A percentile compares a stretch with the other conserved stretches of the same genome.
These are phyloP conservation scores for Porcisia hertigi DNA, from an alignment of 208 protist genomes.

Conservation along the genomic window DNA sequence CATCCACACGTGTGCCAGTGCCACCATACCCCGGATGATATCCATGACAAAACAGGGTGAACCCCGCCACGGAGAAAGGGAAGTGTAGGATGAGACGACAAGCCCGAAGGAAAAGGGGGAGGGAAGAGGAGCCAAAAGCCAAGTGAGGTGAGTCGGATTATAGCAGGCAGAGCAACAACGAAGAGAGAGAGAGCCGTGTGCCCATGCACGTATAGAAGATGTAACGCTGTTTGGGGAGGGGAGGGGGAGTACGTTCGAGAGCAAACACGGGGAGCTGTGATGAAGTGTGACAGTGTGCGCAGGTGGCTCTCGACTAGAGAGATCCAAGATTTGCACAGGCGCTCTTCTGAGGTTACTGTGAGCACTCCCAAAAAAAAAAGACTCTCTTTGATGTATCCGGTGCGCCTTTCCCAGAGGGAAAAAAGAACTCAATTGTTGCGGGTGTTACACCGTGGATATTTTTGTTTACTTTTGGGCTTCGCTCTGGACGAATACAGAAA, in stretches of 20 bases:
- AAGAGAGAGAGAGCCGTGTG: not conserved
- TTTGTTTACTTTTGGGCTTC: not conserved
- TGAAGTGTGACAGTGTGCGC: not conserved
- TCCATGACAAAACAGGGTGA: not conserved
- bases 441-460: not conserved
- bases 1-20: not conserved
- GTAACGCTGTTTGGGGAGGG: not conserved
- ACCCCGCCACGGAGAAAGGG: not conserved
- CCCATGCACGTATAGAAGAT: not conserved
- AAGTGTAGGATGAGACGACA: not conserved
- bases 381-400: not conserved
- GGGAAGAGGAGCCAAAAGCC: not conserved
- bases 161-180: not conserved
- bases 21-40: not conserved
- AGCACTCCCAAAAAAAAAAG: not conserved
- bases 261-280: not conserved
- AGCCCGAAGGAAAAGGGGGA: not conserved
- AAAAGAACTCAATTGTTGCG: not conserved
- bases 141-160: not conserved
- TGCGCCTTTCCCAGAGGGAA: not conserved
- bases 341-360: not conserved
- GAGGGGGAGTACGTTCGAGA: not conserved
- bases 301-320: not conserved
- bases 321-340: no score
- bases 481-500: not conserved